Base-by-base conservation (phyloP, 805 yeast genomes). In the Monosporozyma unispora region DNA sequence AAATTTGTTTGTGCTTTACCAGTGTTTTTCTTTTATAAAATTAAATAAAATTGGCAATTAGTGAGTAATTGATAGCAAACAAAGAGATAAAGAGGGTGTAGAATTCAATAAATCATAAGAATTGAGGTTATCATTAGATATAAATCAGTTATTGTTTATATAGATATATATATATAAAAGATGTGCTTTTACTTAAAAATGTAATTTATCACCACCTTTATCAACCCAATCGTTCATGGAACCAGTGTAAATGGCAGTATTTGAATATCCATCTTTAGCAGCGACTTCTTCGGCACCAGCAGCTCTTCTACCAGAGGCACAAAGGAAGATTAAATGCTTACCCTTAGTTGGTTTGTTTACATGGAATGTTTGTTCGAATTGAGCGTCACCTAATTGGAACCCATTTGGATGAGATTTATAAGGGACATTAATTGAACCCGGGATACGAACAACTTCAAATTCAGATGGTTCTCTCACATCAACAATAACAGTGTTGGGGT, bases 401-500 rank as follows among this genome's bases (percentile, higher is more conserved):
- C 96, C 96, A 10, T 93, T 89, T 1, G 96, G 96, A 35, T 86
- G 76, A 2, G 90, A 77, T 61, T 82, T 86, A 71, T 78, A 84
- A 7, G 96, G 96, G 51, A 89, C 76, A 62, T 89, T 89, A 50
- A 85, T 64, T 12, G 96, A 84, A n/a, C 80, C 77, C 14, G 95
- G 95, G 53, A 89, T 85, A 60, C 77, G 81, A 33, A 95, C 96
- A 31, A 69, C 70, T 19, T 54, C 50, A 60, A 63, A 80, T 68
- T 89, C 96, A 41, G 75, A 76, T 7, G 95, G 95, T 69, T 89
- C 96, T 62, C 96, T 79, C 25, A 84, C 96, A 61, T 89, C 96
- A 18, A 88, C 79, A 33, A 88, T 68, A 18, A 84, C 75, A 9
- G 73, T 63, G 14, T 73, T 69, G 22, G 77, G 72, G 46, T 68